Base-by-base conservation (phyloP, 768 basidiomycete species). In the Phaffia tasmanica region DNA sequence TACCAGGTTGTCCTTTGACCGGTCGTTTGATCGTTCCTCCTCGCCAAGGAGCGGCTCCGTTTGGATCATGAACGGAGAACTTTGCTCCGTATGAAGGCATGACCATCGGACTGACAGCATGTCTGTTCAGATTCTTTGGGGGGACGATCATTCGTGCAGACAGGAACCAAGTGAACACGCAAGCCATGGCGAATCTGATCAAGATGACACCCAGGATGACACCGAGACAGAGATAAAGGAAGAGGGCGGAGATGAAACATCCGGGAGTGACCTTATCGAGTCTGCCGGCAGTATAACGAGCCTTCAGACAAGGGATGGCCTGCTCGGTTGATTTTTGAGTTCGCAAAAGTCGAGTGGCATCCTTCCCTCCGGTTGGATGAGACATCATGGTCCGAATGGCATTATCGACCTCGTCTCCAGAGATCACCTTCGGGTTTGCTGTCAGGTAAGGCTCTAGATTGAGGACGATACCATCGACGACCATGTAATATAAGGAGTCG, bases 191-290 rank as follows among this genome's bases (percentile, higher is more conserved):
- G 78, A 98, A 99, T 47, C 95, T 88, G 42, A 89, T 85, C 69
- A 97, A 77, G 42, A 99, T 88, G 68, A 99, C 84, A 32, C 83
- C 83, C 64, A 98, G 83, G 73, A 99, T 92, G 78, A 98, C 85
- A 75, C 90, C 83, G 65, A 99, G 82, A 65, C 90, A 89, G 30
- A 85, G 79, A 75, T 95, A 99, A 61, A 98, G 85, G 75, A 98
- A 84, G 30, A 98, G 80, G 56, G 84, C 82, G 42, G 91, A 86
- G 49, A 91, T 84, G 77, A 97, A 93, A 77, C 95, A 99, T 9
- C 94, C 94, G 7, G 95, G 90, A 0, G 92, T 86, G 74, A 95
- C 81, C 78, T 97, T 95, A 80, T 97, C 95, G 70, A 99, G 97
- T 74, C 88, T 87, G 25, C 95, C 95, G 0, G 92, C 93, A 60